Conservation (phyloP, 257 asterid species). For the Solanum piurae region DNA sequence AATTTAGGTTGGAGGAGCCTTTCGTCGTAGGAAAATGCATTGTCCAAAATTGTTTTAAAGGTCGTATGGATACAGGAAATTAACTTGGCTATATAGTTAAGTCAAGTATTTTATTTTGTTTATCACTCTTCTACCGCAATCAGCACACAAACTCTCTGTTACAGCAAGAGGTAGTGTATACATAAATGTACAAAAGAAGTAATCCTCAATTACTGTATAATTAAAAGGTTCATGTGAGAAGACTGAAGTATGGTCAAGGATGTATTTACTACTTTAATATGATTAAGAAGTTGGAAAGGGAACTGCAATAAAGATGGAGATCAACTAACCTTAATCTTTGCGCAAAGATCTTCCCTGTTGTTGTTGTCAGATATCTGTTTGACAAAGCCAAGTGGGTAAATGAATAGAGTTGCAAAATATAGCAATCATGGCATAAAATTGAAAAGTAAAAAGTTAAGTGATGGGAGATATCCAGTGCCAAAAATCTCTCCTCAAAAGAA, state of each 20-base stretch:
- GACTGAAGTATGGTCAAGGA: neutral
- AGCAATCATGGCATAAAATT: neutral
- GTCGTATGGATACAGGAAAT: neutral
- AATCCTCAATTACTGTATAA: neutral
- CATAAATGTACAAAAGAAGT: neutral
- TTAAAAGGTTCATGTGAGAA: neutral
- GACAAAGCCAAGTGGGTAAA: neutral
- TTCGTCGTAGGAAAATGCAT: neutral
- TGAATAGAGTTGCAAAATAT: neutral
- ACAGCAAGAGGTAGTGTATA: neutral
- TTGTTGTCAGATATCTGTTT: conserved; percentile 57
- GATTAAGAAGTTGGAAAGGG: neutral
- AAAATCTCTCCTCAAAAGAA: neutral
- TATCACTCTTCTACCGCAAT: neutral
- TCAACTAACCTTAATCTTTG: conserved; percentile 56
- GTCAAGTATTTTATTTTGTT: neutral
- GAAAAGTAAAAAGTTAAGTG: neutral
- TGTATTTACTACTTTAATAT: neutral
- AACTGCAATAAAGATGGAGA: neutral
- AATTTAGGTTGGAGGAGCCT: neutral
- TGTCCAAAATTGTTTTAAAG: neutral
- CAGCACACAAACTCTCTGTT: neutral
- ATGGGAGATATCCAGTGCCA: neutral
- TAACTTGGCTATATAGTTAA: neutral
- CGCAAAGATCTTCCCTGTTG: conserved; percentile 62